Conservation (phyloP, 495 filamentous ascomycete species). For the Ramalina peruviana region DNA sequence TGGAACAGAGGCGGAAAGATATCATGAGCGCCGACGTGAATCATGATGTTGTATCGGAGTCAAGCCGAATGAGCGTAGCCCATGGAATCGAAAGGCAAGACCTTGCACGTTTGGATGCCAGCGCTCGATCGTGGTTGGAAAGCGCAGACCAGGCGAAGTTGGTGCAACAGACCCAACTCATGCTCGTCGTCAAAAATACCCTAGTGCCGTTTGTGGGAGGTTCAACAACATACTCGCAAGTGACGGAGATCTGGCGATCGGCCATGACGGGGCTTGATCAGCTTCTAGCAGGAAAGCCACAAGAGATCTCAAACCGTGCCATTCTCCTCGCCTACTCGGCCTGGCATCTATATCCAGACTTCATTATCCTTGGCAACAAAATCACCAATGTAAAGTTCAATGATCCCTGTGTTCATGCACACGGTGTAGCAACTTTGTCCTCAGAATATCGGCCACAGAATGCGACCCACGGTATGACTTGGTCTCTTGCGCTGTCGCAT, state of each 20-base stretch:
- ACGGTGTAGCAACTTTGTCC: background rate
- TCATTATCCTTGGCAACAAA: slow-evolving; percentile 13
- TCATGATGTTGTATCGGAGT: background rate
- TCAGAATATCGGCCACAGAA: background rate
- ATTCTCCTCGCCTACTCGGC: slow-evolving; percentile 21
- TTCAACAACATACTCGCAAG: slow-evolving; percentile 1
- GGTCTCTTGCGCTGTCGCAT: slow-evolving; percentile 22
- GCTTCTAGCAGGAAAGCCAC: slow-evolving; percentile 17
- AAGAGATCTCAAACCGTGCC: slow-evolving; percentile 11
- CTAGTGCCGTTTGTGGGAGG: background rate
- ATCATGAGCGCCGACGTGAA: background rate
- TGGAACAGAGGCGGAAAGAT: slow-evolving; percentile 6
- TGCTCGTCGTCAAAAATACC: slow-evolving; percentile 7
- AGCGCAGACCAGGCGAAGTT: slow-evolving; percentile 17
- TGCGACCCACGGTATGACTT: slow-evolving; percentile 1
- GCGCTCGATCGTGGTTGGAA: slow-evolving; percentile 22
- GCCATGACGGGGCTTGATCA: slow-evolving; percentile 15
- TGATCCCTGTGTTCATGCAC: slow-evolving; percentile 9
- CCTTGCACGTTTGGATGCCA: slow-evolving; percentile 26
- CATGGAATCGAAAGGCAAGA: slow-evolving; percentile 15
- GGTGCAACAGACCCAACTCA: slow-evolving; percentile 18
- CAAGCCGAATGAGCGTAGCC: slow-evolving; percentile 20
- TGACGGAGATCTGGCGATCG: slow-evolving; percentile 5
- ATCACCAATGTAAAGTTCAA: slow-evolving; percentile 6
- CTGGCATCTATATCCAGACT: slow-evolving; percentile 29